Evolutionary conservation across 371 early-diverging fungal genomes (phyloP).

Genomic region (Blakeslea trispora): DNA sequence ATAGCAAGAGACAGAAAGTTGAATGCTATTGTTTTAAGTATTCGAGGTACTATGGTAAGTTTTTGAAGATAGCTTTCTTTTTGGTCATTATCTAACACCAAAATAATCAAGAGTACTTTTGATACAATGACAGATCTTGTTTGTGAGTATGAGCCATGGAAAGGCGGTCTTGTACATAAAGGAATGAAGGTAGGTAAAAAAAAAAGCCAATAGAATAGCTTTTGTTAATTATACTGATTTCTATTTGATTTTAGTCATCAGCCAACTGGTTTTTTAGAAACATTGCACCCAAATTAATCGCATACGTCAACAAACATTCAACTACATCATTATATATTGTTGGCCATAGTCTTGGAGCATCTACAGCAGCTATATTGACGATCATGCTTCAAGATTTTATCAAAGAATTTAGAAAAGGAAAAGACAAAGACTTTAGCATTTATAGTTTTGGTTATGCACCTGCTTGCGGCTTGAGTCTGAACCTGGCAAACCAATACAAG

Average conservation of each 20-base stretch:
- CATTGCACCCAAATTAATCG: conserved; percentile 67
- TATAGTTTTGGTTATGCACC: conserved; percentile 43
- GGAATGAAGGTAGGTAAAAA: conserved; percentile 65
- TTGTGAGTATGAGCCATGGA: conserved; percentile 84
- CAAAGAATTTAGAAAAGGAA: conserved; percentile 48
- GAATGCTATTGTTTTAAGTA: conserved; percentile 70
- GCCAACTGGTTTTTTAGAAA: conserved; percentile 75
- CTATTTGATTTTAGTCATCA: conserved; percentile 35
- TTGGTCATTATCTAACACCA: neutral
- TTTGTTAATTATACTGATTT: neutral
- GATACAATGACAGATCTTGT: conserved; percentile 83
- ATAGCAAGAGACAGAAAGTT: conserved; percentile 67
- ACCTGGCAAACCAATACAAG: conserved; percentile 42
- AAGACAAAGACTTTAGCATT: conserved; percentile 33
- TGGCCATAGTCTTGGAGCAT: conserved; percentile 80
- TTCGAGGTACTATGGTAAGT: conserved; percentile 79
- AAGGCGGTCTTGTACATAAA: conserved; percentile 78
- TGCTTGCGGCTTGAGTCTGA: conserved; percentile 38
- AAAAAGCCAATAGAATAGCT: too few species aligned
- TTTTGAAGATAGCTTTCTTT: neutral
- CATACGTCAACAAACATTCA: conserved; percentile 63
- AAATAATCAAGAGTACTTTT: conserved; percentile 57
- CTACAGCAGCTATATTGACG: conserved; percentile 72
- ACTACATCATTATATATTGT: conserved; percentile 62
- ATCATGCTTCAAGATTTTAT: conserved; percentile 70